phyloP scores from a whole-genome alignment of 1,284 basidiomycete genomes.

The Ustilago esculenta region DNA sequence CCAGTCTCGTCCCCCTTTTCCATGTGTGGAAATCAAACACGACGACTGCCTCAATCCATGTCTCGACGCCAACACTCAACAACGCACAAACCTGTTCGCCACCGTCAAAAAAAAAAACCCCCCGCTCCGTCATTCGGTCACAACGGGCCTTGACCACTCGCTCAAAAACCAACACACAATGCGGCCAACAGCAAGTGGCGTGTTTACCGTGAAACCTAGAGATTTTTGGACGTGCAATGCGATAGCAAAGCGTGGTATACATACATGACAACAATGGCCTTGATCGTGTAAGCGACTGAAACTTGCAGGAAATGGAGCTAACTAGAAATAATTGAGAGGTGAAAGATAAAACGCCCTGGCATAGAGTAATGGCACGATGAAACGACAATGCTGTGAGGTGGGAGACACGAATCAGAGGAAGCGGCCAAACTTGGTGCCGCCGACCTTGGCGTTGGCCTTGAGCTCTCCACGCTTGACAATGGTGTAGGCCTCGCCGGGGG shows the following conservation, averaged over 20 bases:
- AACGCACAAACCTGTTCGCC: no score
- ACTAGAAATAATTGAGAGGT: no score
- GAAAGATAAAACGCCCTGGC: no score
- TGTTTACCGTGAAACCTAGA: neutral
- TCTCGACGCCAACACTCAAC: no score
- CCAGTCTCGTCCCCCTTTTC: no score
- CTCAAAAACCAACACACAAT: neutral
- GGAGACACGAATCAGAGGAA: conserved; percentile 17
- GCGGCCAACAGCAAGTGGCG: no score
- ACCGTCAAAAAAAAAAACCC: no score
- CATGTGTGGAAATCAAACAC: no score
- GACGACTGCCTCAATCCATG: no score
- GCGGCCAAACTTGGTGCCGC: conserved; percentile 48
- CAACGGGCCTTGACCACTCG: no score
- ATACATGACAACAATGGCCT: conserved; percentile 10
- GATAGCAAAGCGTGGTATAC: conserved; percentile 20
- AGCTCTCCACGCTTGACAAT: conserved; percentile 57
- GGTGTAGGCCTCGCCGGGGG: conserved; percentile 61
- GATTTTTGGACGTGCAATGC: conserved; percentile 14
- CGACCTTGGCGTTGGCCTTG: conserved; percentile 49
- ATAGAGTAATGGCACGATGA: neutral
- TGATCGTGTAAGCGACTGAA: neutral
- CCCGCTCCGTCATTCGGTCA: no score
- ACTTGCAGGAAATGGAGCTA: no score
- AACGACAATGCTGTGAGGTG: conserved; percentile 17